Base-by-base conservation (phyloP, 805 yeast species). In the baker's yeast (Saccharomyces cerevisiae) region DNA sequence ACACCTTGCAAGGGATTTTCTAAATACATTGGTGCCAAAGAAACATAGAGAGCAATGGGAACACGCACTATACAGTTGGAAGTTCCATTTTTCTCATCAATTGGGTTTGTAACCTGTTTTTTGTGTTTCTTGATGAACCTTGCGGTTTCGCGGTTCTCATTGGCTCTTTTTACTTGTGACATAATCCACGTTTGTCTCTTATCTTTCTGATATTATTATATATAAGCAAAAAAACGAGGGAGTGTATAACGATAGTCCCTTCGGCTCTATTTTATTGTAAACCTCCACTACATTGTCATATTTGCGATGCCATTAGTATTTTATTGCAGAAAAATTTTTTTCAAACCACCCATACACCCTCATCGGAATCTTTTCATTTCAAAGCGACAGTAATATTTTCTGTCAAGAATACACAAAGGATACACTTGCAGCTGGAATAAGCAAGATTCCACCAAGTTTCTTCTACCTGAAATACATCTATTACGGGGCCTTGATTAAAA, bases 21-120 rank as follows among this genome's bases (percentile, higher is more conserved):
- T 41, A 83, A 66, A 70, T 84, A 87, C 52, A 82, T 75, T 52
- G 99, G 99, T 4, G 99, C 97, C 52, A 94, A 69, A 8, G 96
- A 89, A 5, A 90, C 83, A 66, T 91, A 89, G 68, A 94, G 68
- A 14, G 81, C 73, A 1, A 66, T 62, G 8, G 71, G 68, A n/a
- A 66, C 61, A 49, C 65, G 64, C 17, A 64, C 63, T 53, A 69
- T 66, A 57, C 73, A 69, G 49, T 66, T 67, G 3, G 73, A 69
- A 11, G 63, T 51, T 13, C 69, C 70, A 54, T 61, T 63, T 32
- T 60, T 62, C 21, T 59, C 59, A 56, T 61, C 60, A 22, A 65
- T 49, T 10, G 73, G 73, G 48, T 69, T 69, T 17, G 54, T 61
- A 13, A 54, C 48, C 6, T 57, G 57, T 46, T 61, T 65, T 49